Base-by-base conservation (phyloP, 2,329 filamentous ascomycete species). In the Sarocladium strictum region DNA sequence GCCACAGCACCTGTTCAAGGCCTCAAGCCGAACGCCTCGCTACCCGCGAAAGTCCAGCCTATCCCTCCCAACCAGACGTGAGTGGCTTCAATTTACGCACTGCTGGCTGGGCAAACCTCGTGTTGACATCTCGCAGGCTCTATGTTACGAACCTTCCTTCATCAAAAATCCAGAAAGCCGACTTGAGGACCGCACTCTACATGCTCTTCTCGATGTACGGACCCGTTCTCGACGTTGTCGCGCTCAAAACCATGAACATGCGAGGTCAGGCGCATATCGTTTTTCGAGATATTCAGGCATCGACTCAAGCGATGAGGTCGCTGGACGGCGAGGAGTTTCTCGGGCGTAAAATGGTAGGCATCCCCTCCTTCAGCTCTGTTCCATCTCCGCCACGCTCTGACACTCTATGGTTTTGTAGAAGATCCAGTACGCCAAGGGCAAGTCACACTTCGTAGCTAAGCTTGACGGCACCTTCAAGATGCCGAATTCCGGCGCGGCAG, bases 121-220 rank as follows among this genome's bases (percentile, higher is more conserved):
- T 5, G 35, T 15, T 38, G 17, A 43, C 38, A 17, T 43, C 3
- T 29, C 3, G 2, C 49, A 95, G 90, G 10, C 81, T 99, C 59
- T 99, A 97, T 68, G 80, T 96, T 63, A 88, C 85, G 53, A 96
- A 97, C 64, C 80, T 99, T 2, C 81, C 81, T 1, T 90, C 90
- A 21, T 83, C 91, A 58, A 97, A 96, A 74, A 83, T 97, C 59
- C 89, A 88, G 65, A 99, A 97, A 70, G 78, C 83, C 58, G 92
- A 97, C 68, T 74, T 99, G 40, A 86, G 91, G 64, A 87, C 90
- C 45, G 87, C 87, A 4, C 80, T 99, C 27, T 99, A 99, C 74
- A 89, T 91, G 70, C 81, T 97, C 12, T 97, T 97, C 70, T 90
- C 91, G 11, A 96, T 91, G 14, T 96, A 96, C 67, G 94, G 94